Percentiles rank a stretch among this genome's conserved stretches.
Evolutionary conservation across 2,329 filamentous ascomycete species (phyloP).

Genomic region (Beauveria pseudobassiana): DNA sequence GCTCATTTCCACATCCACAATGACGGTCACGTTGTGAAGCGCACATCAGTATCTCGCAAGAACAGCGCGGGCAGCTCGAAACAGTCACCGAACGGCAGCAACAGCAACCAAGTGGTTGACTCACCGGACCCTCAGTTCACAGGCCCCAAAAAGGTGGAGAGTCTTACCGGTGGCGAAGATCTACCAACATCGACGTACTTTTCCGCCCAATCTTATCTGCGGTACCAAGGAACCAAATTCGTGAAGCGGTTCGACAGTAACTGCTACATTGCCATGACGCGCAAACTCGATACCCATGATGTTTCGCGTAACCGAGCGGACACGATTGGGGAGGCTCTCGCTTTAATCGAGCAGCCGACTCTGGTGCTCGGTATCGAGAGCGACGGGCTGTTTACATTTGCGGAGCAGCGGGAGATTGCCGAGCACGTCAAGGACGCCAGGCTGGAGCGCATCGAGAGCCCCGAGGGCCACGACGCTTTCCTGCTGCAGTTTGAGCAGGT

Average conservation of each 20-base stretch:
- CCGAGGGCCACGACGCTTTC: conserved; percentile 95
- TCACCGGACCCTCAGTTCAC: conserved; percentile 59
- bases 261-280: conserved; percentile 97
- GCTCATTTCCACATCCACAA: conserved; percentile 78
- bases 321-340: conserved; percentile 66
- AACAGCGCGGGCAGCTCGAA: conserved; percentile 28
- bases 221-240: conserved; percentile 95
- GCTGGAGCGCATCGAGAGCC: conserved; percentile 82
- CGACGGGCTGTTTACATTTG: conserved; percentile 93
- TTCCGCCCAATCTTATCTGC: conserved; percentile 93
- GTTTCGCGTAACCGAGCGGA: conserved; percentile 70
- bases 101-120: conserved; percentile 19
- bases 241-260: conserved; percentile 96
- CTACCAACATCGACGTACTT: conserved; percentile 74
- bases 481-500: conserved; percentile 96
- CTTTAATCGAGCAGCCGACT: conserved; percentile 78
- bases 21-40: conserved; percentile 63
- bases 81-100: conserved; percentile 21
- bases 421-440: conserved; percentile 69
- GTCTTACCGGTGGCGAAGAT: conserved; percentile 43
- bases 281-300: conserved; percentile 96
- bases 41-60: conserved; percentile 41
- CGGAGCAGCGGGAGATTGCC: conserved; percentile 89
- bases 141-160: conserved; percentile 45
- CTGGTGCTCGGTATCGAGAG: conserved; percentile 91